Percentiles rank a stretch among this genome's conserved stretches.
phyloP scores from a whole-genome alignment of 306 rosid genomes.

The Rubus parviflorus region DNA sequence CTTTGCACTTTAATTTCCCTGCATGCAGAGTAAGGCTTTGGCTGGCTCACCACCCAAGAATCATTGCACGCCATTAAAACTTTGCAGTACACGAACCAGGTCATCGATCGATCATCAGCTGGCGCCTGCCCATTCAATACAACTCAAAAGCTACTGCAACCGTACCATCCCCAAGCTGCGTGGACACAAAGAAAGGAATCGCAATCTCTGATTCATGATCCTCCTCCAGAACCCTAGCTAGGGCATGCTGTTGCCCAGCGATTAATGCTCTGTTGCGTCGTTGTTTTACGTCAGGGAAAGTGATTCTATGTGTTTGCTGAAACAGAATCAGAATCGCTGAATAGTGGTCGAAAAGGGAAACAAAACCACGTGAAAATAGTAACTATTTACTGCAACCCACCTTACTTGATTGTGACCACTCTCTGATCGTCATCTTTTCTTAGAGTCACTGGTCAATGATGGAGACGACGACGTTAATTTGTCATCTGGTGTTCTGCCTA shows the following conservation, averaged over 20 bases:
- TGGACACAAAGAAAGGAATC: background rate
- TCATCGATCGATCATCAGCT: constrained; percentile 9
- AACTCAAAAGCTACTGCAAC: background rate
- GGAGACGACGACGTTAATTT: background rate
- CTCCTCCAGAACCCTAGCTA: background rate
- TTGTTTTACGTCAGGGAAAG: constrained; percentile 5
- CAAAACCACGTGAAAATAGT: constrained; percentile 8
- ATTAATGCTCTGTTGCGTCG: background rate
- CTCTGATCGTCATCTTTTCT: background rate
- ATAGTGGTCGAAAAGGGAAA: background rate
- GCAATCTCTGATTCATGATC: constrained; percentile 4
- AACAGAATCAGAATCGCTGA: background rate
- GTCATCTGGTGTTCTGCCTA: no score
- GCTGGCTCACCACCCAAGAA: background rate
- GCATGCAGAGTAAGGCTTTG: background rate
- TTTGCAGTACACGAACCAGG: background rate
- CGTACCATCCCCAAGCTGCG: constrained; percentile 15
- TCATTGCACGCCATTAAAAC: background rate
- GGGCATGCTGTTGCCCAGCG: constrained; percentile 1
- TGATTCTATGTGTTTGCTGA: constrained; percentile 3
- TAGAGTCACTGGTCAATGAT: background rate
- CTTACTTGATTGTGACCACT: background rate
- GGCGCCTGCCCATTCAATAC: constrained; percentile 1
- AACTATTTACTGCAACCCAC: background rate
- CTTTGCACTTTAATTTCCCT: background rate